A percentile compares a stretch with the other conserved stretches of the same genome.
These are phyloP conservation scores for Amaranthus hypochondriacus DNA, from an alignment of 148 eudicot species.

Conservation along the genomic window DNA sequence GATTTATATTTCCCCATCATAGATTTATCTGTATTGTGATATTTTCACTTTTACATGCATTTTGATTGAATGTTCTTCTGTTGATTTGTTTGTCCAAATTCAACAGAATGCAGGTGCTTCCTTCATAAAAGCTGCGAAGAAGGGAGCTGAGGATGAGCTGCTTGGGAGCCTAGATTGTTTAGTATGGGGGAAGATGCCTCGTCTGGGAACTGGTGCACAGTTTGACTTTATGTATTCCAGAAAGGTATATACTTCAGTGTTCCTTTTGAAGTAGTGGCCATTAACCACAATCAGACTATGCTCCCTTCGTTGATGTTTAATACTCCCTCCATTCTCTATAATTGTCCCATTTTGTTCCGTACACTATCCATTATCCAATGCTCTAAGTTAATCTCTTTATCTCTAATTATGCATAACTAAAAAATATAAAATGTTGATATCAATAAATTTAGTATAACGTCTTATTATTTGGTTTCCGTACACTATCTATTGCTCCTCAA, in stretches of 20 bases:
- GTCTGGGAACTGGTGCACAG: conserved; percentile 71
- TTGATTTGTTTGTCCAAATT: conserved; percentile 3
- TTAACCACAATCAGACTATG: too few species aligned
- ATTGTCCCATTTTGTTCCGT: too few species aligned
- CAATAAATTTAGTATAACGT: too few species aligned
- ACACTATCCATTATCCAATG: too few species aligned
- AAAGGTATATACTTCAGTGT: conserved; percentile 41
- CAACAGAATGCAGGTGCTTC: conserved; percentile 75
- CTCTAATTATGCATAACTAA: too few species aligned
- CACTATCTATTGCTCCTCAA: too few species aligned
- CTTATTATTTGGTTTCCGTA: too few species aligned
- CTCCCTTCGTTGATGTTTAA: too few species aligned
- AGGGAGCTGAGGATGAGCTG: conserved; percentile 56
- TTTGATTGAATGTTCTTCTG: background rate
- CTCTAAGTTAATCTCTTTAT: too few species aligned
- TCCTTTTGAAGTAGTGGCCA: background rate
- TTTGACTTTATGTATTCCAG: conserved; percentile 66
- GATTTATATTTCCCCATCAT: background rate
- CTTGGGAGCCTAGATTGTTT: conserved; percentile 77
- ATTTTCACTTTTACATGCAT: background rate
- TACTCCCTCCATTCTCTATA: background rate
- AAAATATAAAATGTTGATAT: too few species aligned
- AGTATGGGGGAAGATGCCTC: conserved; percentile 84
- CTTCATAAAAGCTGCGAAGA: conserved; percentile 78
- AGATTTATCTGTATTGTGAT: background rate